phyloP scores from a whole-genome alignment of 2,329 filamentous ascomycete species.

The Domatiomyces globalis region DNA sequence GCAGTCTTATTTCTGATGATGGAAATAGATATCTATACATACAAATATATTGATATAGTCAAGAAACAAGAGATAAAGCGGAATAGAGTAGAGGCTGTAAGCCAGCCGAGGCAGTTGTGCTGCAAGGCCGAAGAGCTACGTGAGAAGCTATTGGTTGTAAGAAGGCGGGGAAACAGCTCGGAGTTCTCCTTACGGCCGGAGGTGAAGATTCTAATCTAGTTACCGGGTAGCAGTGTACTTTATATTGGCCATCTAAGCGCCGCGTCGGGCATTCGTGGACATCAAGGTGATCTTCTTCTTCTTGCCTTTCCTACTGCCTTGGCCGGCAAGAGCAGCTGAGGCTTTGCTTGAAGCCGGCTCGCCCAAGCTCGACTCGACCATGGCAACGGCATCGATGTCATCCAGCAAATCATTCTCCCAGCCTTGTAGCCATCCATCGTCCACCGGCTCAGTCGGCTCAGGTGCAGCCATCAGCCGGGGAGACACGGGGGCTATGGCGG shows the following conservation, averaged over 20 bases:
- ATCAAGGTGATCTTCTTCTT: constrained; percentile 55
- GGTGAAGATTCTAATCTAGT: too few species aligned
- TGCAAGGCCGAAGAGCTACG: too few species aligned
- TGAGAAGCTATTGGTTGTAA: too few species aligned
- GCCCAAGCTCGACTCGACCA: constrained; percentile 28
- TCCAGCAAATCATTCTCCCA: constrained; percentile 64
- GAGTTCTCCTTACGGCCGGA: too few species aligned
- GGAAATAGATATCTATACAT: too few species aligned
- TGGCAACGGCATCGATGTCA: constrained; percentile 44
- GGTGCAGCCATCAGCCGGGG: constrained; percentile 31
- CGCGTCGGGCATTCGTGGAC: constrained; percentile 49
- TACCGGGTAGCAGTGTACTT: too few species aligned
- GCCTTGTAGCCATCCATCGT: constrained; percentile 78
- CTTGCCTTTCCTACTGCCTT: constrained; percentile 38
- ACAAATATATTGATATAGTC: too few species aligned
- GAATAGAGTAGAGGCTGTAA: too few species aligned
- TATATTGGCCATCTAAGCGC: constrained; percentile 27
- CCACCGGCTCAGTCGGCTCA: constrained; percentile 27
- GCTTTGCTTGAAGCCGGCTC: constrained; percentile 17
- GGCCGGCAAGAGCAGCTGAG: constrained; percentile 7
- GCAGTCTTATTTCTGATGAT: too few species aligned
- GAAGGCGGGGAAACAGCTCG: too few species aligned
- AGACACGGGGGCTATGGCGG: constrained; percentile 45
- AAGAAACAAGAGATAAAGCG: too few species aligned
- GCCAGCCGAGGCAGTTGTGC: too few species aligned